These are phyloP conservation scores for Catunica adiposa DNA, from an alignment of 2,329 filamentous ascomycete genomes.

Conservation along the genomic window DNA sequence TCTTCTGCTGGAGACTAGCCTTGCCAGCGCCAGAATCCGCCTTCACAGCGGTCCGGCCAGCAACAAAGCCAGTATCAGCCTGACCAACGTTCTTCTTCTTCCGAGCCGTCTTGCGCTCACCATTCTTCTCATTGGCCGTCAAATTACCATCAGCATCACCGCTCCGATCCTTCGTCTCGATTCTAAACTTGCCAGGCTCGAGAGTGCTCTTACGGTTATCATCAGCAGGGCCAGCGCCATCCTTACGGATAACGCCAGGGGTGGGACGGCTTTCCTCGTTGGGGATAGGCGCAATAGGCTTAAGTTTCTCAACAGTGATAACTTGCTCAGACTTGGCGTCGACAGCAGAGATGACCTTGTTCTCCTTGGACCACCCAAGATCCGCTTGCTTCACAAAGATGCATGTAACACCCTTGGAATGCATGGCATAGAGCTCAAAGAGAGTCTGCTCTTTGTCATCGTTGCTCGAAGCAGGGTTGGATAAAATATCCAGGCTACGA, in stretches of 20 bases:
- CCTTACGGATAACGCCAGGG: slow-evolving; percentile 24
- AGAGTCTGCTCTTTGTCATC: slow-evolving; percentile 52
- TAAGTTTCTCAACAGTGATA: slow-evolving; percentile 59
- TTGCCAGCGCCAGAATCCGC: background rate
- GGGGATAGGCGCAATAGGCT: slow-evolving; percentile 31
- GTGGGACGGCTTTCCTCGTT: slow-evolving; percentile 26
- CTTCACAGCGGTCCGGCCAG: slow-evolving; percentile 13
- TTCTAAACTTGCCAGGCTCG: slow-evolving; percentile 24
- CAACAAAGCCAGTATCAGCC: slow-evolving; percentile 28
- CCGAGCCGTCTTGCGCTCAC: slow-evolving; percentile 41
- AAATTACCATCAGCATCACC: slow-evolving; percentile 9
- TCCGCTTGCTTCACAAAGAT: slow-evolving; percentile 74
- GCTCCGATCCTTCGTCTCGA: slow-evolving; percentile 19
- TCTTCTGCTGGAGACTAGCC: slow-evolving; percentile 13
- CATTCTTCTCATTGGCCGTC: slow-evolving; percentile 33
- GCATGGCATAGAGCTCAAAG: slow-evolving; percentile 94
- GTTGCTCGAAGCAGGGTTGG: slow-evolving; percentile 47
- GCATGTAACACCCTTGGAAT: slow-evolving; percentile 91
- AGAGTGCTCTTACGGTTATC: slow-evolving; percentile 7
- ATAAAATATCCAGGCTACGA: slow-evolving; percentile 77
- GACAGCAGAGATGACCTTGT: slow-evolving; percentile 66
- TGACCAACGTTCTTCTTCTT: slow-evolving; percentile 47
- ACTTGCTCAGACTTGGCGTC: slow-evolving; percentile 60
- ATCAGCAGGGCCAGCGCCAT: slow-evolving; percentile 17
- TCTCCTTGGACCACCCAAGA: slow-evolving; percentile 79